Conservation (phyloP, 768 basidiomycete species). For the Xanthoconium purpureum region DNA sequence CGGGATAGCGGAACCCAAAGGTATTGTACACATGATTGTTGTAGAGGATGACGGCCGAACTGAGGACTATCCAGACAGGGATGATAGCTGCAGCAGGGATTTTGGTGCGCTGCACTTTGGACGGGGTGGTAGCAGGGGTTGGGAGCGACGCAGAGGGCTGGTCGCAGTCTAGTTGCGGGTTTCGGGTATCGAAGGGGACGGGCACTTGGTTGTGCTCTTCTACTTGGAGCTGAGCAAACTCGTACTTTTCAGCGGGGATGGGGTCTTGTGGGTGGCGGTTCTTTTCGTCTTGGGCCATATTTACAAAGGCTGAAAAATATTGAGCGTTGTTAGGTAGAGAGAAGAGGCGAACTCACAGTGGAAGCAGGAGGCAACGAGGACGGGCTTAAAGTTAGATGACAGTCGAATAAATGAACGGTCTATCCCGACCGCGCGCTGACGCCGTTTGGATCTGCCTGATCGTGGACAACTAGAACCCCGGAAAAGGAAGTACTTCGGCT, state of each 20-base stretch:
- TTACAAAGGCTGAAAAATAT: neutral
- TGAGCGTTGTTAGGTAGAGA: neutral
- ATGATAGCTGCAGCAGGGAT: constrained; percentile 71
- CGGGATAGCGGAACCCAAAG: constrained; percentile 82
- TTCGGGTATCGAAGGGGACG: neutral
- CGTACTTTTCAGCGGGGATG: constrained; percentile 17
- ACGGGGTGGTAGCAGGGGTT: constrained; percentile 49
- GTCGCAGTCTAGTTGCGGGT: neutral
- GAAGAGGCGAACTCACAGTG: constrained; percentile 5
- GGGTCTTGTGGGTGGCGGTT: neutral
- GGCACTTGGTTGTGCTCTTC: constrained; percentile 18
- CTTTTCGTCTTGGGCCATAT: constrained; percentile 30
- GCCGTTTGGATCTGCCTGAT: neutral
- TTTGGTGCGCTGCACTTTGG: constrained; percentile 45
- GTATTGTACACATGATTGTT: constrained; percentile 89
- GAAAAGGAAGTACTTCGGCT: neutral
- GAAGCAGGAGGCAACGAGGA: neutral
- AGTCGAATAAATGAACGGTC: neutral
- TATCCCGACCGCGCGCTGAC: neutral
- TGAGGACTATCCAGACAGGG: constrained; percentile 90
- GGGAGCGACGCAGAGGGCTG: constrained; percentile 41
- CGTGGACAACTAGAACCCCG: neutral
- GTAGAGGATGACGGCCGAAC: constrained; percentile 91
- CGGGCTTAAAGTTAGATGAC: neutral
- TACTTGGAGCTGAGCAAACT: constrained; percentile 17